Conservation (phyloP, 495 filamentous ascomycete species). For the Elasticomyces elasticus region DNA sequence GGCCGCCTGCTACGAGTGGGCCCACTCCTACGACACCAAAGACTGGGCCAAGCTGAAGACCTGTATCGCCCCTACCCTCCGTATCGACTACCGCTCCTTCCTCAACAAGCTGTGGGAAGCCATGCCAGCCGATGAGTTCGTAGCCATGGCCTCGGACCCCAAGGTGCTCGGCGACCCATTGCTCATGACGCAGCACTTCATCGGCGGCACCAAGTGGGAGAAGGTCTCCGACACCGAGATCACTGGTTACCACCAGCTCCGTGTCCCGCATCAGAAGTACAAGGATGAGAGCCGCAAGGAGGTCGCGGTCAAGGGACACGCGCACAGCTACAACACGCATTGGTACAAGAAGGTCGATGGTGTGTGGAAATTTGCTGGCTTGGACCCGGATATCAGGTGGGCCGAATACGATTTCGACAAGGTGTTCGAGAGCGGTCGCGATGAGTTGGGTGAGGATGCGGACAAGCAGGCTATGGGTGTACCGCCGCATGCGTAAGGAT, state of each 20-base stretch:
- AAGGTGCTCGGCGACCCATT: conserved; percentile 60
- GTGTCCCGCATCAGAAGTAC: conserved; percentile 63
- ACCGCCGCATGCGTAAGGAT: background rate
- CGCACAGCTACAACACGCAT: conserved; percentile 60
- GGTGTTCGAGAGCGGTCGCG: conserved; percentile 32
- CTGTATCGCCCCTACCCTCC: conserved; percentile 63
- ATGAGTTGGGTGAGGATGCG: conserved; percentile 27
- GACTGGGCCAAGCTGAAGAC: conserved; percentile 63
- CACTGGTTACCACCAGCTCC: conserved; percentile 65
- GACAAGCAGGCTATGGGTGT: conserved; percentile 7
- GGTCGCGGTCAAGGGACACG: conserved; percentile 55
- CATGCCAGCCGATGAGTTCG: conserved; percentile 62
- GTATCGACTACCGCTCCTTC: conserved; percentile 67
- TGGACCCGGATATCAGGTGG: conserved; percentile 62
- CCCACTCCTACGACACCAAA: conserved; percentile 73
- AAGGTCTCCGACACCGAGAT: conserved; percentile 56
- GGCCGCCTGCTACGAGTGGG: conserved; percentile 60
- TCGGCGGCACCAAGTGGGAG: conserved; percentile 64
- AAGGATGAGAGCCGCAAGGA: conserved; percentile 40
- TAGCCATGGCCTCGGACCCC: conserved; percentile 57
- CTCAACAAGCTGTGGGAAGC: conserved; percentile 60
- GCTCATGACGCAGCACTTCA: conserved; percentile 67
- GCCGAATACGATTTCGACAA: conserved; percentile 57
- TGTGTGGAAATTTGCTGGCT: conserved; percentile 73
- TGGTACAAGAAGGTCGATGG: conserved; percentile 66